Evolutionary conservation across 331 rosid species (phyloP).

Genomic region (Cucumis variabilis): DNA sequence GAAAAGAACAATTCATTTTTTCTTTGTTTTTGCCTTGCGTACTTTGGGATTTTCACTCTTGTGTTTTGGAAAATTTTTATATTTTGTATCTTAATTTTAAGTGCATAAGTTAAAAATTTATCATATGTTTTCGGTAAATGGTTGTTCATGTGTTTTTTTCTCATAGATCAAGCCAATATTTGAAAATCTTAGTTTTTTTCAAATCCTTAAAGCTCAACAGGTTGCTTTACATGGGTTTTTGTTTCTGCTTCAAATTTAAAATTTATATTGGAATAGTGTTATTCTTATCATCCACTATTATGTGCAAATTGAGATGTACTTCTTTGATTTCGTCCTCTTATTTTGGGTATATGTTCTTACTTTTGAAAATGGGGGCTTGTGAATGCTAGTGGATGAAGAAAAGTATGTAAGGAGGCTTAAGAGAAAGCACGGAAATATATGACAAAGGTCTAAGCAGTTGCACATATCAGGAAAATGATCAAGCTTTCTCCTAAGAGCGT

Average conservation of each 20-base stretch:
- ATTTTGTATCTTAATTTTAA: too few relatives aligned
- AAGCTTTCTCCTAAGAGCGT: not conserved
- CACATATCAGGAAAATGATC: not conserved
- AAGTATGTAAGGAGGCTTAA: slow-evolving; percentile 89
- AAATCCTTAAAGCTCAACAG: not conserved
- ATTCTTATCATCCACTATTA: not conserved
- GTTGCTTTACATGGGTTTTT: too few relatives aligned
- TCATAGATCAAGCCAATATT: too few relatives aligned
- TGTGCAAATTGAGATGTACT: too few relatives aligned
- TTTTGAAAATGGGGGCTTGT: not conserved
- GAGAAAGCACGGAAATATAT: slow-evolving; percentile 99
- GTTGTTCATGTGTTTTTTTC: too few relatives aligned
- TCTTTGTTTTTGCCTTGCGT: too few relatives aligned
- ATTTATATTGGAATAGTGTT: too few relatives aligned
- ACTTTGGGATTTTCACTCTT: too few relatives aligned
- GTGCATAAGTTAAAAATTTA: too few relatives aligned
- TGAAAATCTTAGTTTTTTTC: not conserved
- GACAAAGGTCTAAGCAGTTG: slow-evolving; percentile 90
- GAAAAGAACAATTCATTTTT: too few relatives aligned
- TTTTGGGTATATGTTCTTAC: not conserved
- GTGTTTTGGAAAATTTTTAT: too few relatives aligned
- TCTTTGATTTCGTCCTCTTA: not conserved
- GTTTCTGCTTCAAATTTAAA: not conserved
- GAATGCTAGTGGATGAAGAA: slow-evolving; percentile 89
- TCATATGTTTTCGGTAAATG: too few relatives aligned